Evolutionary conservation across 371 early-diverging fungal genomes (phyloP).

Genomic region (Mortierella sp.): DNA sequence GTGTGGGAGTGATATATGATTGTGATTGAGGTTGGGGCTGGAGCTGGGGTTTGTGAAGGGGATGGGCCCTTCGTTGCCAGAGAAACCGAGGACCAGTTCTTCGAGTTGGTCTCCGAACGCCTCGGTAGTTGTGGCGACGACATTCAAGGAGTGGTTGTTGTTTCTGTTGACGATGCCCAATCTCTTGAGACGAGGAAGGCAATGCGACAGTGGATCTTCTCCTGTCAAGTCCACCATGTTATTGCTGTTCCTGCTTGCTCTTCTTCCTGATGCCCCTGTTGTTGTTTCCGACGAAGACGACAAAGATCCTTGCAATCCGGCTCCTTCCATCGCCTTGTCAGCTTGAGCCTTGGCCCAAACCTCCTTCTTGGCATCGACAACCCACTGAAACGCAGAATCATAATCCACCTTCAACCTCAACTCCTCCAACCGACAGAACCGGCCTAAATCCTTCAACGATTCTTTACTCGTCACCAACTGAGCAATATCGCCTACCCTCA

Average conservation of each 20-base stretch:
- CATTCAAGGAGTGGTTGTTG: neutral
- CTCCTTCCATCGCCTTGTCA: neutral
- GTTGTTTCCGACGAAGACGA: neutral
- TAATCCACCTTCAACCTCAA: conserved; percentile 16
- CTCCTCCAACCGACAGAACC: conserved; percentile 32
- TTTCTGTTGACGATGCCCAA: neutral
- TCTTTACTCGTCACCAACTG: neutral
- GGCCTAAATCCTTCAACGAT: conserved; percentile 15
- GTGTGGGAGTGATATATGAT: neutral
- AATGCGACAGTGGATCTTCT: neutral
- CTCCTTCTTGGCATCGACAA: conserved; percentile 20
- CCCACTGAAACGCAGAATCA: conserved; percentile 21
- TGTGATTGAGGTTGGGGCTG: no score
- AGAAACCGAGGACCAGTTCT: conserved; percentile 20
- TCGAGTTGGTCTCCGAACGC: conserved; percentile 44
- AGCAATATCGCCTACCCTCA: conserved; percentile 16
- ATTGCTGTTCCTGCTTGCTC: neutral
- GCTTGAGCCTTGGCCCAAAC: neutral
- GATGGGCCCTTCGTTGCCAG: neutral
- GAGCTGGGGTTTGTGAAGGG: conserved; percentile 10
- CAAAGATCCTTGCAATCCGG: neutral
- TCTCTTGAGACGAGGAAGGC: conserved; percentile 26
- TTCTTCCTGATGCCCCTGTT: neutral
- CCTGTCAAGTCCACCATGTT: neutral
- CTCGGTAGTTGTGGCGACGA: conserved; percentile 11